Evolutionary conservation across 1,284 basidiomycete species (phyloP), one percentile per base, ranked within the genome.

Genomic region (Apiotrichum brassicae): DNA sequence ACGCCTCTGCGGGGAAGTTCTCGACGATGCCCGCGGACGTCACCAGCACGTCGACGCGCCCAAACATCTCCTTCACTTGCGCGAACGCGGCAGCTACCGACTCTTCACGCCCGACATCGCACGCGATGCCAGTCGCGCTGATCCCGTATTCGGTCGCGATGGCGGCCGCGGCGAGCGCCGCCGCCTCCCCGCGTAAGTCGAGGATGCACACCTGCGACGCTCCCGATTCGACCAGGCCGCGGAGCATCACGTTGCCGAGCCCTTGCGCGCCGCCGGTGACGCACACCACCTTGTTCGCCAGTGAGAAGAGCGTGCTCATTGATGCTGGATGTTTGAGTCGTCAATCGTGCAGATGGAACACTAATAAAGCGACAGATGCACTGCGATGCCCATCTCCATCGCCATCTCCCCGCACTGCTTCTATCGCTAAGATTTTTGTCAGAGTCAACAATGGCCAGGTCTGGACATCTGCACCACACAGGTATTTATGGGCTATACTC

Each of bases 241-340:
- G 81, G 62, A 87, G 90, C 71, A 95, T 90, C 71, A 90, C 83
- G 63, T 86, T 81, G 14, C 91, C 91, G 32, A 95, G 76, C 13
- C 93, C 93, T 62, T 87, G 80, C 16, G 90, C 93, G 46, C 85
- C 94, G 46, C 93, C 93, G n/a, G 93, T 97, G 48, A 97, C 83
- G 59, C 94, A 77, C 74, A 87, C 91, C 42, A 93, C 89, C 84
- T 95, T 72, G 48, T 63, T 63, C 26, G 64, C 67, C 62, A 72
- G 67, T 5, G 63, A 66, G 50, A 74, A 62, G 22, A 60, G 57
- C 4, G 64, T 53, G 16, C 12, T 2, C 40, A 42, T 42, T n/a
- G n/a, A n/a, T 6, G 40, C 32, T 23, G 24, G 16, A 26, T n/a
- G 24, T 38, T 9, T 13, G 20, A 22, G 9, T 9, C 18, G 19